Percentiles rank a stretch among this genome's conserved stretches.
Conservation (phyloP, 345 rosid species). For the Salix dunnii region DNA sequence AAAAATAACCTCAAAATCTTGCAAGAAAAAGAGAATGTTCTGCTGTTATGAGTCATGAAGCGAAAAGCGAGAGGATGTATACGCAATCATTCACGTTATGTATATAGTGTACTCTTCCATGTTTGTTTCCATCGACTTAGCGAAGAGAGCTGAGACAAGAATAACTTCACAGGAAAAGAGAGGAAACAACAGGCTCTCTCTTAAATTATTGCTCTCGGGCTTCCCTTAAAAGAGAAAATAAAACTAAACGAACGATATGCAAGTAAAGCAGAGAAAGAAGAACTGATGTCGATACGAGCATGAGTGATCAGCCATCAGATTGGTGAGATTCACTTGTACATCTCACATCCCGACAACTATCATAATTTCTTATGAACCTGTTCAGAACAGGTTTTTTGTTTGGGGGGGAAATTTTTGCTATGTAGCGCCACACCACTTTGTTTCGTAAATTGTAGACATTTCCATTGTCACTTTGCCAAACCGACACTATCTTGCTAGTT, state of each 20-base stretch:
- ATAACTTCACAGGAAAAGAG: not conserved
- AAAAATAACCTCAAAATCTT: not conserved
- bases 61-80: not conserved
- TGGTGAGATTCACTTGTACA: not conserved
- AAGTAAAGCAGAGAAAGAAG: not conserved
- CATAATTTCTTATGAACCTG: not conserved
- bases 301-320: not conserved
- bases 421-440: not conserved
- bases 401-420: not conserved
- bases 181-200: not conserved
- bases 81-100: not conserved
- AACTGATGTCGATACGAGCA: not conserved
- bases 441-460: not conserved
- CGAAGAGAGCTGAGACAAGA: not conserved
- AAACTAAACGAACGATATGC: not conserved
- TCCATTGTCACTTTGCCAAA: not conserved
- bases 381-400: not conserved
- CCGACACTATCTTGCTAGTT: not conserved
- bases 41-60: not conserved
- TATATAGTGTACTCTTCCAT: not conserved
- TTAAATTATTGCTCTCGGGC: not conserved
- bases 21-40: not conserved
- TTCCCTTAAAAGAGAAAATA: not conserved
- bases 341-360: not conserved
- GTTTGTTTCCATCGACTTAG: slow-evolving; percentile 1